Evolutionary conservation across 2,329 filamentous ascomycete genomes (phyloP).

Genomic region (Phaeosphaeriaceae sp.): DNA sequence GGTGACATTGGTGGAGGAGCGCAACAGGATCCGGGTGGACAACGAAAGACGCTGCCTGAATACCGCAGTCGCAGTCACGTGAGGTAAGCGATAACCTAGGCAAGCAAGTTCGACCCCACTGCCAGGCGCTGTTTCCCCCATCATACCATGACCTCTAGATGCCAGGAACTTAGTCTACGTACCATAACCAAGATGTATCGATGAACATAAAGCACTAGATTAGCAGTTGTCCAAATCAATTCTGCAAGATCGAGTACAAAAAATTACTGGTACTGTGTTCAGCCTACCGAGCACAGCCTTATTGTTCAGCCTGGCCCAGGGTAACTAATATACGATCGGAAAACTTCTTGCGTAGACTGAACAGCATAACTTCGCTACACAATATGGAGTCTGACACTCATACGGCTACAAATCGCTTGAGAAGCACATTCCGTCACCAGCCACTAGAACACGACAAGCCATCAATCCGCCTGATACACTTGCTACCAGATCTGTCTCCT

Average conservation of each 20-base stretch:
- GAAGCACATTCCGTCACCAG: not conserved
- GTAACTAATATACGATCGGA: too few species aligned
- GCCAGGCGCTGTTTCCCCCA: too few species aligned
- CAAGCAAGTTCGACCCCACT: too few species aligned
- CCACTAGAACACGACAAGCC: conserved; percentile 7
- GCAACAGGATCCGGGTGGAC: not conserved
- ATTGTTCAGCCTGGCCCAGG: too few species aligned
- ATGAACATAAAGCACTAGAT: not conserved
- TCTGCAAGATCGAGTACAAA: too few species aligned
- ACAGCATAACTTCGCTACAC: not conserved
- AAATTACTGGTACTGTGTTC: too few species aligned
- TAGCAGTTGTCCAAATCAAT: too few species aligned
- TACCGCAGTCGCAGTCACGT: not conserved
- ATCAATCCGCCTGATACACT: conserved; percentile 9
- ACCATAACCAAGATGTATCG: not conserved
- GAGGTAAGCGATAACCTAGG: too few species aligned
- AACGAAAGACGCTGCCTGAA: not conserved
- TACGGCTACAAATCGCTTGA: not conserved
- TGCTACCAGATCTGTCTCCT: conserved; percentile 4
- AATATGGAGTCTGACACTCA: not conserved
- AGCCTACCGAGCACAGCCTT: too few species aligned
- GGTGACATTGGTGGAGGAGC: too few species aligned
- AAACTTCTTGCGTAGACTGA: too few species aligned
- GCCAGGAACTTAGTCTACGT: not conserved
- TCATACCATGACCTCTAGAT: not conserved